Percentiles rank a stretch among this genome's conserved stretches.
Conservation (phyloP, 1,284 basidiomycete genomes). For the Cryptococcus sp. region DNA sequence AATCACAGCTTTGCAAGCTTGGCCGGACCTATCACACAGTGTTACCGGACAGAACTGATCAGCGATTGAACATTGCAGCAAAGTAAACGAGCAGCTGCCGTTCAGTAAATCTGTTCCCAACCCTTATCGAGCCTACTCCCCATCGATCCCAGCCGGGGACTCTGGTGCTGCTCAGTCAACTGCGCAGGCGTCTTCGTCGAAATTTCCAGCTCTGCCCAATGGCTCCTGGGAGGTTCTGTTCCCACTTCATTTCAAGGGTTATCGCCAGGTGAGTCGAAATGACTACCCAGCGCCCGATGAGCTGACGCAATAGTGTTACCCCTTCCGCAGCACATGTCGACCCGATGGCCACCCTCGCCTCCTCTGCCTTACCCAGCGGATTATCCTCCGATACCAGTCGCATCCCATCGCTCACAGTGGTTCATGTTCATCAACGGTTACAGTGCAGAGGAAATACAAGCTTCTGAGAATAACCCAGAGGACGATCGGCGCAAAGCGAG, state of each 20-base stretch:
- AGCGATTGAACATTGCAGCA: conserved; percentile 9
- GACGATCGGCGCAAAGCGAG: too few species aligned
- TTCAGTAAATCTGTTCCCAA: conserved; percentile 32
- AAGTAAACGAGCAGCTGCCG: conserved; percentile 28
- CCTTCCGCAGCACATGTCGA: conserved; percentile 8
- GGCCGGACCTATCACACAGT: background rate
- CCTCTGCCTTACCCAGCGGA: conserved; percentile 16
- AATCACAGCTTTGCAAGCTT: background rate
- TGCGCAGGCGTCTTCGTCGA: conserved; percentile 1
- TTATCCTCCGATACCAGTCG: conserved; percentile 23
- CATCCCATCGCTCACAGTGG: conserved; percentile 22
- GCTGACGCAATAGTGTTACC: background rate
- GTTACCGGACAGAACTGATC: too few species aligned
- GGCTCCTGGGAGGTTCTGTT: conserved; percentile 39
- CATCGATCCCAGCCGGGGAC: background rate
- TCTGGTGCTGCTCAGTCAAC: background rate
- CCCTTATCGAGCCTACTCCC: conserved; percentile 1
- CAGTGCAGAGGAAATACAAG: background rate
- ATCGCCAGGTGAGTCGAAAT: conserved; percentile 25
- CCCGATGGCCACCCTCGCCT: conserved; percentile 16
- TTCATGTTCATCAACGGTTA: conserved; percentile 26
- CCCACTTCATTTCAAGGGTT: conserved; percentile 35
- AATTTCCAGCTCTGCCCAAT: conserved; percentile 34
- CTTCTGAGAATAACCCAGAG: too few species aligned
- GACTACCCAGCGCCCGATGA: background rate